phyloP scores from a whole-genome alignment of 106 monocot species.

The Dendrobium chrysotoxum region DNA sequence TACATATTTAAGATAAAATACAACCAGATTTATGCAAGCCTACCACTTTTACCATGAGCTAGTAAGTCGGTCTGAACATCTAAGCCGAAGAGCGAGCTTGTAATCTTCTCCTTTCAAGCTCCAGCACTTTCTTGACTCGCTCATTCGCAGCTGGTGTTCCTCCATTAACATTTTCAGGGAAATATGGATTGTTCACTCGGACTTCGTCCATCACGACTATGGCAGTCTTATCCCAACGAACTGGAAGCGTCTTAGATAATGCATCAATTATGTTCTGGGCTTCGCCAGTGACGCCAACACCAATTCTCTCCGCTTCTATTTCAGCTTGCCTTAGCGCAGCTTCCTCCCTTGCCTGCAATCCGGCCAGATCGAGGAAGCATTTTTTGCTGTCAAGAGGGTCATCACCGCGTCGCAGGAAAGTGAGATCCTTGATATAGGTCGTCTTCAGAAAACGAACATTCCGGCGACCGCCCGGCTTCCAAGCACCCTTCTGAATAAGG shows the following conservation, averaged over 20 bases:
- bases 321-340: conserved; percentile 77
- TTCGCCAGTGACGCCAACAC: conserved; percentile 76
- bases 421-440: conserved; percentile 62
- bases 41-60: neutral
- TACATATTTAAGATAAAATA: neutral
- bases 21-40: neutral
- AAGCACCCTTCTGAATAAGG: conserved; percentile 58
- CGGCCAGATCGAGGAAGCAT: conserved; percentile 60
- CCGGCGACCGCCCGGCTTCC: conserved; percentile 19
- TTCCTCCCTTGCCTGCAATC: conserved; percentile 69
- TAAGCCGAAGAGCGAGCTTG: conserved; percentile 36
- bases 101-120: conserved; percentile 82
- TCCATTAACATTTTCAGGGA: conserved; percentile 81
- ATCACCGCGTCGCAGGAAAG: conserved; percentile 36
- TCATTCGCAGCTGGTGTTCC: conserved; percentile 89
- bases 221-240: conserved; percentile 84
- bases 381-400: conserved; percentile 66
- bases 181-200: conserved; percentile 77
- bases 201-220: conserved; percentile 98
- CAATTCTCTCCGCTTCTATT: conserved; percentile 83
- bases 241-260: conserved; percentile 96
- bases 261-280: conserved; percentile 93
- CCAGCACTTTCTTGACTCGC: conserved; percentile 97
- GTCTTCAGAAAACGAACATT: conserved; percentile 71
- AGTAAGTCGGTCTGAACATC: neutral